Percentiles rank a stretch among this genome's conserved stretches.
Evolutionary conservation across 2,329 filamentous ascomycete genomes (phyloP).

Genomic region (Epichloe sibirici): DNA sequence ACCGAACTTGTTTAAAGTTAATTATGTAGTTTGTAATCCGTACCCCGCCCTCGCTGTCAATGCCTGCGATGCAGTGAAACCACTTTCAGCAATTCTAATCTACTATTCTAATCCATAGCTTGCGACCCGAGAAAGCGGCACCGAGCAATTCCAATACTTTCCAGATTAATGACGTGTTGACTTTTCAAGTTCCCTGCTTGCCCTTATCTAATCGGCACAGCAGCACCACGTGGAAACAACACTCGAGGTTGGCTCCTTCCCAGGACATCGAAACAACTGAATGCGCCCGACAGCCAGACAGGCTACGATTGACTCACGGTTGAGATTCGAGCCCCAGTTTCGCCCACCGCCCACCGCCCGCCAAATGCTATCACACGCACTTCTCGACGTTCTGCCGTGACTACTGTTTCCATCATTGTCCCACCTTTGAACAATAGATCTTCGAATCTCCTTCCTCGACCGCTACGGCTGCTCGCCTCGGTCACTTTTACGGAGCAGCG

Average conservation of each 20-base stretch:
- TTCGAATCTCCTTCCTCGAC: neutral
- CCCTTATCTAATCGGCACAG: neutral
- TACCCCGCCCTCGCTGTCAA: neutral
- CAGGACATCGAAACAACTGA: neutral
- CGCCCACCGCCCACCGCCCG: constrained; percentile 4
- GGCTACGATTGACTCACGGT: too few species aligned
- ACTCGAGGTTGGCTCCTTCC: neutral
- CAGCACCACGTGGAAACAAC: neutral
- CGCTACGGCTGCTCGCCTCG: neutral
- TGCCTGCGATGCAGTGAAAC: neutral
- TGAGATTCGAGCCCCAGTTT: neutral
- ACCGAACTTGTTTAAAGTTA: too few species aligned
- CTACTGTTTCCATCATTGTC: neutral
- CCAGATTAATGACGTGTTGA: too few species aligned
- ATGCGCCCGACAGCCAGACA: neutral
- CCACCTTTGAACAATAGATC: neutral
- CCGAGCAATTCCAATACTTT: neutral
- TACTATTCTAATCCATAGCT: too few species aligned
- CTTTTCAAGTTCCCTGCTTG: neutral
- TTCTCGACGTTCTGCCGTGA: neutral
- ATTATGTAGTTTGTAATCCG: too few species aligned
- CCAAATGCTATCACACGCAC: neutral
- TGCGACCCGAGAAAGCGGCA: neutral
- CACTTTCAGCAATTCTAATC: neutral
- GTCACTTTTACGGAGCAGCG: neutral